A percentile compares a stretch with the other conserved stretches of the same genome.
Conservation (phyloP, 2,329 filamentous ascomycete genomes). For the Fusarium cicatricum region DNA sequence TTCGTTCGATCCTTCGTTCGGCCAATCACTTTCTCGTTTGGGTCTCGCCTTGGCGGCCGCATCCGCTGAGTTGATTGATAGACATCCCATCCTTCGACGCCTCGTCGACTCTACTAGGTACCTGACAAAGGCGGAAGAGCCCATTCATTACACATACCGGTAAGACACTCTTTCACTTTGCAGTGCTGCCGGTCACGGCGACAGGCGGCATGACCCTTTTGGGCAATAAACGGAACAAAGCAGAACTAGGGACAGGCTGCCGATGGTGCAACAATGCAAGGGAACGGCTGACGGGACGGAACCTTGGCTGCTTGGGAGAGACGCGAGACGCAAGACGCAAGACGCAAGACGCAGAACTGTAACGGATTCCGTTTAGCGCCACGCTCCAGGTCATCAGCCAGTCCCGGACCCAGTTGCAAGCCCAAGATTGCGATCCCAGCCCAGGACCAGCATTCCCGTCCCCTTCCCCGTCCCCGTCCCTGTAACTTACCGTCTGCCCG, state of each 20-base stretch:
- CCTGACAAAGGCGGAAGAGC: slow-evolving; percentile 18
- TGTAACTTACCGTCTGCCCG: slow-evolving; percentile 24
- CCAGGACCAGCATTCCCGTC: slow-evolving; percentile 32
- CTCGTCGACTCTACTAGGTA: background rate
- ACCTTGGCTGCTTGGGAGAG: background rate
- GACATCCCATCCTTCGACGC: slow-evolving; percentile 15
- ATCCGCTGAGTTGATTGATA: slow-evolving; percentile 20
- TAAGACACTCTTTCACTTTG: slow-evolving; percentile 25
- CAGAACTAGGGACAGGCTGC: background rate
- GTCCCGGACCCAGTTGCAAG: slow-evolving; percentile 21
- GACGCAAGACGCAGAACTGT: slow-evolving; percentile 25
- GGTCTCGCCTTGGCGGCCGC: slow-evolving; percentile 20
- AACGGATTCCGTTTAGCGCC: slow-evolving; percentile 43
- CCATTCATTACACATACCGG: slow-evolving; percentile 20
- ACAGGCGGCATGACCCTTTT: slow-evolving; percentile 16
- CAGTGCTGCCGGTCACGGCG: slow-evolving; percentile 21
- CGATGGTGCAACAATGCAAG: slow-evolving; percentile 4
- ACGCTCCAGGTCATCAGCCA: slow-evolving; percentile 35
- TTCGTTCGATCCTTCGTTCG: slow-evolving; percentile 1
- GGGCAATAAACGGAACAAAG: slow-evolving; percentile 12
- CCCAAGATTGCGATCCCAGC: slow-evolving; percentile 36
- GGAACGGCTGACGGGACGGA: slow-evolving; percentile 23
- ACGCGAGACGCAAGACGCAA: no score
- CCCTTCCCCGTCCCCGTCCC: slow-evolving; percentile 24
- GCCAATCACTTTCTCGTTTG: background rate